Evolutionary conservation across 306 rosid genomes (phyloP).

Genomic region (Arachis hypogaea): DNA sequence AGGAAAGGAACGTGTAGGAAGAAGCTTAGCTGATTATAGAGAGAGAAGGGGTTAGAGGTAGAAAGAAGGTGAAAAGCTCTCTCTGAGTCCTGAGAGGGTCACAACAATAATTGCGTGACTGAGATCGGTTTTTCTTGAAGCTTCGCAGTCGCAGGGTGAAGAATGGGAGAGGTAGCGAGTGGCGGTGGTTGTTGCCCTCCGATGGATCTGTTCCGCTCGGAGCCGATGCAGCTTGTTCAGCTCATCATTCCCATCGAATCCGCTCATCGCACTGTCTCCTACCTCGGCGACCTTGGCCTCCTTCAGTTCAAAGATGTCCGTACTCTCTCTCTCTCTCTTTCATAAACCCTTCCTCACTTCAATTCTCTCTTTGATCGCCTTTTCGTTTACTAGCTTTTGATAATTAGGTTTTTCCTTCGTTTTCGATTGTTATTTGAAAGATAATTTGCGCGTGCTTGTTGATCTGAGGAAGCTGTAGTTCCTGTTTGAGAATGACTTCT

Average conservation of each 20-base stretch:
- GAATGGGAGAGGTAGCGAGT: slow-evolving; percentile 63
- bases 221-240: slow-evolving; percentile 97
- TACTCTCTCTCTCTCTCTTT: slow-evolving; percentile 21
- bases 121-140: slow-evolving; percentile 43
- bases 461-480: slow-evolving; percentile 35
- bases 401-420: slow-evolving; percentile 27
- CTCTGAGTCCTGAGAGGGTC: neutral
- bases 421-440: neutral
- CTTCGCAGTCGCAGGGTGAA: slow-evolving; percentile 3
- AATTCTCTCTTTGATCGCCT: neutral
- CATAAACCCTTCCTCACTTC: slow-evolving; percentile 42
- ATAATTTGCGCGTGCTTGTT: slow-evolving; percentile 22
- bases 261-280: slow-evolving; percentile 84
- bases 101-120: slow-evolving; percentile 24
- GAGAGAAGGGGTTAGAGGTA: slow-evolving; percentile 6
- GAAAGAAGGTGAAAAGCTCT: slow-evolving; percentile 30
- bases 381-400: neutral
- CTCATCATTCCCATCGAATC: slow-evolving; percentile 97
- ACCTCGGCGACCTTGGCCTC: slow-evolving; percentile 95
- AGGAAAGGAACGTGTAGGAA: slow-evolving; percentile 33
- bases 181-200: slow-evolving; percentile 83
- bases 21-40: neutral
- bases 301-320: slow-evolving; percentile 89
- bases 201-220: slow-evolving; percentile 98
- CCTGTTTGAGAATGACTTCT: slow-evolving; percentile 8